Percentiles rank a stretch among this genome's conserved stretches.
These are phyloP conservation scores for Vitis hybrid DNA, from an alignment of 177 flowering plant species.

Conservation along the genomic window DNA sequence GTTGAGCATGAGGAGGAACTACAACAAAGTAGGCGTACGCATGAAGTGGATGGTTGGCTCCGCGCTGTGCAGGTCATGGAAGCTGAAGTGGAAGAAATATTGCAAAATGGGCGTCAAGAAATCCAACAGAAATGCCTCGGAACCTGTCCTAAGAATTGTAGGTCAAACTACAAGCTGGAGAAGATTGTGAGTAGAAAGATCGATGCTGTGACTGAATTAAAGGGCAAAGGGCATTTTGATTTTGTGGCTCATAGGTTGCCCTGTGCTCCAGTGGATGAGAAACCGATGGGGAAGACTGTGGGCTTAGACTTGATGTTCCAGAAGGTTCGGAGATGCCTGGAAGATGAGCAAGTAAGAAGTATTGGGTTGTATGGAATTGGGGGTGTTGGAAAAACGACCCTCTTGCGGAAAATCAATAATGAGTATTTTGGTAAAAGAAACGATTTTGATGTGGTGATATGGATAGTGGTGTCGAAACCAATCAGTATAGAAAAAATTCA, in stretches of 20 bases:
- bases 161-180: slow-evolving; percentile 2
- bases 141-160: background rate
- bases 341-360: background rate
- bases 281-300: background rate
- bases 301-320: background rate
- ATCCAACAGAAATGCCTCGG: background rate
- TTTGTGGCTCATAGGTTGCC: background rate
- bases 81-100: background rate
- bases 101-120: background rate
- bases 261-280: background rate
- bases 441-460: background rate
- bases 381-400: too few relatives aligned
- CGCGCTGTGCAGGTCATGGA: background rate
- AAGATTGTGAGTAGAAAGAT: background rate
- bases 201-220: background rate
- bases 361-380: slow-evolving; percentile 1
- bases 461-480: background rate
- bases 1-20: background rate
- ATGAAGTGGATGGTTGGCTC: background rate
- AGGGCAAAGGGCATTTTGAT: background rate
- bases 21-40: background rate
- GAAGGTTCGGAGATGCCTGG: background rate
- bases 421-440: background rate
- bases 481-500: too few relatives aligned
- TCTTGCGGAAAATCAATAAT: too few relatives aligned